A percentile compares a stretch with the other conserved stretches of the same genome.
phyloP scores from a whole-genome alignment of 1,139 yeast species.

The Diutina neorugosa region DNA sequence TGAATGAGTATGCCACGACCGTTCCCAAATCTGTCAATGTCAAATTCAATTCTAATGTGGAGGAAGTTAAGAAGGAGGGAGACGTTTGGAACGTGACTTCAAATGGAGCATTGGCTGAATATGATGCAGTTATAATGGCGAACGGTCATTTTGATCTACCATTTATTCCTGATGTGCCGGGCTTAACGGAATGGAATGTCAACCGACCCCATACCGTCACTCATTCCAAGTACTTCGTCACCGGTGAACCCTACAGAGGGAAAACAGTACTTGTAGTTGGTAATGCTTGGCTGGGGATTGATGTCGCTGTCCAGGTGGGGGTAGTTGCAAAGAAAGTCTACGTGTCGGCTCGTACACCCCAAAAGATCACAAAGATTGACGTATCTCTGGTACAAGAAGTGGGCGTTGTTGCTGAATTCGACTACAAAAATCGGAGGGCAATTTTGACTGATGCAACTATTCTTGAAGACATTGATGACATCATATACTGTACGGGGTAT shows the following conservation, averaged over 20 bases:
- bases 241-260: constrained; percentile 25
- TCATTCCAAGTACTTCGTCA: constrained; percentile 51
- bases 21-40: constrained; percentile 18
- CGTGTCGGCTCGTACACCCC: constrained; percentile 20
- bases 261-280: constrained; percentile 37
- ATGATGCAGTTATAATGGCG: constrained; percentile 46
- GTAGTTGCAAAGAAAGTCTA: constrained; percentile 27
- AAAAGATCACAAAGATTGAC: constrained; percentile 10
- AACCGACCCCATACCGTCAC: constrained; percentile 33
- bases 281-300: constrained; percentile 35
- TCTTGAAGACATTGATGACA: constrained; percentile 26
- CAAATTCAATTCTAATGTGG: constrained; percentile 15
- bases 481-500: constrained; percentile 61
- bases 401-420: constrained; percentile 19
- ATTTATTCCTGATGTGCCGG: constrained; percentile 39
- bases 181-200: constrained; percentile 37
- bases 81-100: constrained; percentile 12
- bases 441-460: constrained; percentile 7
- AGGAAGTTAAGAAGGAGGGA: constrained; percentile 9
- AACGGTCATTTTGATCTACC: constrained; percentile 50
- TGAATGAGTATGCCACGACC: constrained; percentile 20
- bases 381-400: constrained; percentile 12
- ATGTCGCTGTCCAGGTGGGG: constrained; percentile 31
- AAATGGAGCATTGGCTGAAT: constrained; percentile 11
- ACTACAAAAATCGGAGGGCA: constrained; percentile 8